phyloP scores from a whole-genome alignment of 1,284 basidiomycete species.

The Boletus holoroseus region DNA sequence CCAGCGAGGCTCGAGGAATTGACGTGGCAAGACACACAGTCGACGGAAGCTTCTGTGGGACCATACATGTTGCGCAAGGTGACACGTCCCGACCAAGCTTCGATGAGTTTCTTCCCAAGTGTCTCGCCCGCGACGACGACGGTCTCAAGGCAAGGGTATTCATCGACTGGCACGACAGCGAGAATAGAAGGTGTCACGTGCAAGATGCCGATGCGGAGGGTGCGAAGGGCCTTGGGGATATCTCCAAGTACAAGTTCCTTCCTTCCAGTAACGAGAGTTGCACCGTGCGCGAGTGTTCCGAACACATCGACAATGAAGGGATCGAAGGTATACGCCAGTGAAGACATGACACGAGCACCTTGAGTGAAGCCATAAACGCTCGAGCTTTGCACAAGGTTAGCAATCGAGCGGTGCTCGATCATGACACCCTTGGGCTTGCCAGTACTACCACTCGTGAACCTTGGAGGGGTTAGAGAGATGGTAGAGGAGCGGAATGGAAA shows the following conservation, averaged over 20 bases:
- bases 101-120: slow-evolving; percentile 29
- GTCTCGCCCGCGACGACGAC: slow-evolving; percentile 30
- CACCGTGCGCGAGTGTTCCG: slow-evolving; percentile 26
- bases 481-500: background rate
- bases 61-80: slow-evolving; percentile 34
- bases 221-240: slow-evolving; percentile 26
- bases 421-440: slow-evolving; percentile 29
- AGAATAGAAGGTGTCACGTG: slow-evolving; percentile 34
- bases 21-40: slow-evolving; percentile 30
- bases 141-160: slow-evolving; percentile 27
- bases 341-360: slow-evolving; percentile 29
- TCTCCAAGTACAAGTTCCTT: slow-evolving; percentile 33
- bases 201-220: slow-evolving; percentile 24
- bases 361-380: slow-evolving; percentile 23
- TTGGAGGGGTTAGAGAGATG: slow-evolving; percentile 9
- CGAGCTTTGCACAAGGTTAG: slow-evolving; percentile 29
- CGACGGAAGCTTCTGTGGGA: slow-evolving; percentile 34
- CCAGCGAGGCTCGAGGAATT: slow-evolving; percentile 18
- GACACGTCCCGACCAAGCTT: slow-evolving; percentile 28
- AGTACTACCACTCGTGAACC: slow-evolving; percentile 31
- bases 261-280: slow-evolving; percentile 30
- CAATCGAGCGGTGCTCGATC: slow-evolving; percentile 33
- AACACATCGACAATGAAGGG: slow-evolving; percentile 30
- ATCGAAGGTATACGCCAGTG: slow-evolving; percentile 31
- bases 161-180: slow-evolving; percentile 24